Base-by-base conservation (phyloP, 495 filamentous ascomycete species). In the Stereocaulon alpinum region DNA sequence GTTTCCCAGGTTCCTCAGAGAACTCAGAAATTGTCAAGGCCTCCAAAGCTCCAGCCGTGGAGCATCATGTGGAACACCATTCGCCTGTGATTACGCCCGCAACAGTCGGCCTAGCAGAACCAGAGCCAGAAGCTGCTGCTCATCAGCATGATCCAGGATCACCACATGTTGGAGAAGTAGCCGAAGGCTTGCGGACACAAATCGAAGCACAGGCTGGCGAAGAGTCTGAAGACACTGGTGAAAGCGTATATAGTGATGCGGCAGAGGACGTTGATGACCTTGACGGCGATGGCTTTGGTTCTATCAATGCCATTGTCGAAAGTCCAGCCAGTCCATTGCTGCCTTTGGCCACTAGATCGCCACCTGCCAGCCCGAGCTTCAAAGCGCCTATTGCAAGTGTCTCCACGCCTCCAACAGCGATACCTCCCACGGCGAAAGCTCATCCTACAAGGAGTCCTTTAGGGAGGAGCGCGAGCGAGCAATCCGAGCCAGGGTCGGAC, bases 231-330 rank as follows among this genome's bases (percentile, higher is more conserved):
- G 81, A 83, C n/a, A 76, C 74, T 37, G 74, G 75, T 29, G 74
- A 77, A 34, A 92, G 87, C 69, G 78, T 92, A 50, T 96, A 92
- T 70, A 93, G 88, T 66, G 91, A 96, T 76, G 91, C 91, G 3
- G 84, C 84, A 44, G 91, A 95, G 66, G 86, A 89, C 56, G 71
- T 87, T 2, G 76, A 79, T 0, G 82, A 91, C 30, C 53, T 76
- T 17, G 85, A 87, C 43, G 84, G 84, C 6, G 82, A 85, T 62
- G 88, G 86, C 0, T 95, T 91, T 70, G 79, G 85, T 50, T 94
- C 88, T 14, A 82, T 96, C 48, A 82, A 95, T 71, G 91, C 91
- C 30, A 85, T 95, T 45, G 77, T 94, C 2, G 84, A 91, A 54
- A 83, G 78, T 52, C 80, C 84, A 18, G 41, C 58, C 50, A 50